A percentile compares a stretch with the other conserved stretches of the same genome.
Evolutionary conservation across 139 green algal species (phyloP).

Genomic region (Chlamydomonas sp.): DNA sequence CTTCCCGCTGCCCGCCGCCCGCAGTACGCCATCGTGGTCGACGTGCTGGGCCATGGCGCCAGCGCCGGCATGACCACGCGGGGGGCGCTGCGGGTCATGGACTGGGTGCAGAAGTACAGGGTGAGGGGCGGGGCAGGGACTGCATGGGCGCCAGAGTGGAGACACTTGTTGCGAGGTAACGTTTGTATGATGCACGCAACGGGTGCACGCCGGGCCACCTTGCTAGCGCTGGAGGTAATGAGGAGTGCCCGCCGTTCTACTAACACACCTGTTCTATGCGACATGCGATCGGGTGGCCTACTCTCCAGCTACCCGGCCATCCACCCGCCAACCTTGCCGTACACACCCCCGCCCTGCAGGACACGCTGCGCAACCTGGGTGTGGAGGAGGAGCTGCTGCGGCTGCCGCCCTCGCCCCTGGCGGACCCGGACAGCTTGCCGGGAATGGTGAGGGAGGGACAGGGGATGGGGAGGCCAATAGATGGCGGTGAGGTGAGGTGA

Average conservation of each 20-base stretch:
- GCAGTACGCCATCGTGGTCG: constrained; percentile 66
- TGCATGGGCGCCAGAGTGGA: too few relatives aligned
- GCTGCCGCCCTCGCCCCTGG: constrained; percentile 28
- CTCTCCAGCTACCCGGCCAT: background rate
- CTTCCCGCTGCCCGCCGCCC: background rate
- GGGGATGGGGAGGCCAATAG: background rate
- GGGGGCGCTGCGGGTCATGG: constrained; percentile 80
- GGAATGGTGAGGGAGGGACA: constrained; percentile 48
- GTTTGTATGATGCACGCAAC: background rate
- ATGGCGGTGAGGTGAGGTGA: background rate
- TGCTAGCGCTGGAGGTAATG: too few relatives aligned
- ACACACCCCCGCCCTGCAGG: constrained; percentile 31
- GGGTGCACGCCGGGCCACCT: too few relatives aligned
- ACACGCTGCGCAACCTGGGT: constrained; percentile 76
- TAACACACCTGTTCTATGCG: too few relatives aligned
- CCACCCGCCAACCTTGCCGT: background rate
- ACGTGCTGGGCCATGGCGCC: constrained; percentile 74
- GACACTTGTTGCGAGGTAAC: background rate
- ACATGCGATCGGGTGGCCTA: background rate
- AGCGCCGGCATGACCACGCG: constrained; percentile 75
- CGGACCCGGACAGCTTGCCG: constrained; percentile 36
- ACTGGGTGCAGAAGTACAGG: constrained; percentile 81
- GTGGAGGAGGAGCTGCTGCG: constrained; percentile 68
- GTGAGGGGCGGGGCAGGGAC: constrained; percentile 2
- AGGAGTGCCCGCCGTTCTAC: too few relatives aligned